Evolutionary conservation across 352 stramenopile species (phyloP).

Genomic region (Vaucheria bursata): DNA sequence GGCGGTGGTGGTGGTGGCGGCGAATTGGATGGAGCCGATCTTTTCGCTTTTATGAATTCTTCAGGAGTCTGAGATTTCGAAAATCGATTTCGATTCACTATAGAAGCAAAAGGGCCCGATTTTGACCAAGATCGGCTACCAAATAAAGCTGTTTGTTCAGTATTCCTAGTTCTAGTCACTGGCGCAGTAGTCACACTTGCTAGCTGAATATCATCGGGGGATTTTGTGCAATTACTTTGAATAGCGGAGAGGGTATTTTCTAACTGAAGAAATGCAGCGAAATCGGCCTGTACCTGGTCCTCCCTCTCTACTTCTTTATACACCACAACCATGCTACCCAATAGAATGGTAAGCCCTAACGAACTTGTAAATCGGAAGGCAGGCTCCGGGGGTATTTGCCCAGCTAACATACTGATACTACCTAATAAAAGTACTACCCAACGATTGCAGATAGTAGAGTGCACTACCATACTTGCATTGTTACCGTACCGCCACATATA

Average conservation of each 20-base stretch:
- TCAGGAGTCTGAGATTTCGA: too few species aligned
- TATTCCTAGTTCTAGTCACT: too few species aligned
- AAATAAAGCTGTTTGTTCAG: too few species aligned
- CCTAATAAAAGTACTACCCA: constrained; percentile 42
- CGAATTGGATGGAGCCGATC: too few species aligned
- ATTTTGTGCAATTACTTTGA: too few species aligned
- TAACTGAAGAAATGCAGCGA: not conserved
- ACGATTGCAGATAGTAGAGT: constrained; percentile 34
- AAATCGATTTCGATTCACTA: too few species aligned
- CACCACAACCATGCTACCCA: not conserved
- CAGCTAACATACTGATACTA: constrained; percentile 21
- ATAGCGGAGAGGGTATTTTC: not conserved
- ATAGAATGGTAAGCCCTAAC: not conserved
- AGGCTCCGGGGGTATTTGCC: constrained; percentile 25
- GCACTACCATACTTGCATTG: constrained; percentile 40
- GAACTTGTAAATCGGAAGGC: not conserved
- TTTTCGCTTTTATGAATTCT: too few species aligned
- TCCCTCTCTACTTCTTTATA: constrained; percentile 4
- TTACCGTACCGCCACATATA: constrained; percentile 46
- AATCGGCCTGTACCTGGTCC: not conserved
- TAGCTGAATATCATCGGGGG: too few species aligned
- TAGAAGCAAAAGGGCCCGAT: too few species aligned
- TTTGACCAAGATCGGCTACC: too few species aligned
- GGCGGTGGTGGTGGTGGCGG: too few species aligned
- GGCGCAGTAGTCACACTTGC: too few species aligned